phyloP scores from a whole-genome alignment of 2,329 filamentous ascomycete species.

The Epichloe sylvatica region DNA sequence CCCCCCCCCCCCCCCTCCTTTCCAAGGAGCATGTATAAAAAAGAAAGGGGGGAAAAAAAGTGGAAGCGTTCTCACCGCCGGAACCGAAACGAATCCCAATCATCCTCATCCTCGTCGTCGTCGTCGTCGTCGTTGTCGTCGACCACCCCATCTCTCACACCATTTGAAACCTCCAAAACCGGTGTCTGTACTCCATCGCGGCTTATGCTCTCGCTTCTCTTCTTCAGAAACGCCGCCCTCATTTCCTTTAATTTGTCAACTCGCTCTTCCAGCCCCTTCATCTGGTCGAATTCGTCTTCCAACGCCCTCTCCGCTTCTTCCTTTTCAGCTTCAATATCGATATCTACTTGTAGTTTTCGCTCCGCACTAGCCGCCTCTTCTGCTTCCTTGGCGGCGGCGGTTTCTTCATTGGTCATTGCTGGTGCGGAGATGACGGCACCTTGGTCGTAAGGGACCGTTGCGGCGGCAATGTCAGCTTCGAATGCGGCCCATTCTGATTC shows the following conservation, averaged over 20 bases:
- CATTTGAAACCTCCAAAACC: conserved; percentile 4
- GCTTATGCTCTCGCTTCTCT: conserved; percentile 18
- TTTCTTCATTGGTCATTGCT: conserved; percentile 49
- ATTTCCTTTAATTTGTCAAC: conserved; percentile 56
- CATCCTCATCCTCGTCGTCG: conserved; percentile 33
- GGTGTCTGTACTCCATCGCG: conserved; percentile 17
- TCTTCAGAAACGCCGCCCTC: conserved; percentile 48
- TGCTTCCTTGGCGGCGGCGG: conserved; percentile 39
- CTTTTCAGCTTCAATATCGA: conserved; percentile 48
- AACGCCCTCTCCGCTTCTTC: conserved; percentile 63
- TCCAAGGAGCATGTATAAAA: too few relatives aligned
- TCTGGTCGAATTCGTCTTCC: conserved; percentile 69
- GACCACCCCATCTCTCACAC: too few relatives aligned
- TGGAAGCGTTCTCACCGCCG: conserved; percentile 4
- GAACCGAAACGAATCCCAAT: conserved; percentile 48
- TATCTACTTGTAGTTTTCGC: conserved; percentile 40
- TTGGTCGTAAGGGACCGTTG: conserved; percentile 21
- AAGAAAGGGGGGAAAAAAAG: neutral
- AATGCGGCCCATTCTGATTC: conserved; percentile 81
- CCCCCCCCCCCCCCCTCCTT: too few relatives aligned
- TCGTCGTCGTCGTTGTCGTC: conserved; percentile 26
- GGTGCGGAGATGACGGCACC: conserved; percentile 55
- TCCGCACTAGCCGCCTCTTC: conserved; percentile 37
- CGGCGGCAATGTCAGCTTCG: conserved; percentile 60
- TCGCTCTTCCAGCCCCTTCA: conserved; percentile 63